Conservation (phyloP, 2,329 filamentous ascomycete species). For the Setomelanomma holmii region DNA sequence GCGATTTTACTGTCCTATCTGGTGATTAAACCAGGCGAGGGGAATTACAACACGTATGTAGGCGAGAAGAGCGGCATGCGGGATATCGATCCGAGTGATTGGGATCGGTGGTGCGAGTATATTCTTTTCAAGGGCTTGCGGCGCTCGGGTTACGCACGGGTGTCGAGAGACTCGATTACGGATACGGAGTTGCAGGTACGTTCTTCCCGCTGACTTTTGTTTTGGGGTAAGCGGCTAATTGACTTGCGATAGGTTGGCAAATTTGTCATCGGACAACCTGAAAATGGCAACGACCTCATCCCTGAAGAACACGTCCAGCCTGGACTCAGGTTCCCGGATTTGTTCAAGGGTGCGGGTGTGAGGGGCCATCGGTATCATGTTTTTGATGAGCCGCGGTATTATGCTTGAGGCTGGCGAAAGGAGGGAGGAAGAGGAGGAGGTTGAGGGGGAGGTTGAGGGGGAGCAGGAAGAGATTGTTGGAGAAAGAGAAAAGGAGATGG, state of each 20-base stretch:
- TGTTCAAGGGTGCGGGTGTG: slow-evolving; percentile 87
- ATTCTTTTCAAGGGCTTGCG: slow-evolving; percentile 91
- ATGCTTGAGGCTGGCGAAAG: slow-evolving; percentile 18
- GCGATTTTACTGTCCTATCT: slow-evolving; percentile 89
- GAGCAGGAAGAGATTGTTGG: too few species aligned
- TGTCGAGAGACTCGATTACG: slow-evolving; percentile 89
- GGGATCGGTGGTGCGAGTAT: slow-evolving; percentile 99
- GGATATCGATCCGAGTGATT: slow-evolving; percentile 90
- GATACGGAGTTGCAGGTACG: slow-evolving; percentile 92
- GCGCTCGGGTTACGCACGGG: slow-evolving; percentile 85
- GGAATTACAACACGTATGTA: slow-evolving; percentile 97
- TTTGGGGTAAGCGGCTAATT: too few species aligned
- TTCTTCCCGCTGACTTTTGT: slow-evolving; percentile 3
- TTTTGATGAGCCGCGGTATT: slow-evolving; percentile 72
- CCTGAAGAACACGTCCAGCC: slow-evolving; percentile 76
- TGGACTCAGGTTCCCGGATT: slow-evolving; percentile 80
- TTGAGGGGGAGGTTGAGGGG: not conserved
- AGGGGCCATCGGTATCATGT: slow-evolving; percentile 93
- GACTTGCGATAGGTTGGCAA: slow-evolving; percentile 71
- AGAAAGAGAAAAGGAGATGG: too few species aligned
- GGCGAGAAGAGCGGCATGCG: slow-evolving; percentile 87
- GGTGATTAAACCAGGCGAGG: slow-evolving; percentile 86
- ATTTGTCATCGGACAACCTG: slow-evolving; percentile 79
- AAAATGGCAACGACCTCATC: slow-evolving; percentile 70
- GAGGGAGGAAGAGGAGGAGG: not conserved